phyloP scores from a whole-genome alignment of 495 filamentous ascomycete species.

The Daldinia bambusicola region DNA sequence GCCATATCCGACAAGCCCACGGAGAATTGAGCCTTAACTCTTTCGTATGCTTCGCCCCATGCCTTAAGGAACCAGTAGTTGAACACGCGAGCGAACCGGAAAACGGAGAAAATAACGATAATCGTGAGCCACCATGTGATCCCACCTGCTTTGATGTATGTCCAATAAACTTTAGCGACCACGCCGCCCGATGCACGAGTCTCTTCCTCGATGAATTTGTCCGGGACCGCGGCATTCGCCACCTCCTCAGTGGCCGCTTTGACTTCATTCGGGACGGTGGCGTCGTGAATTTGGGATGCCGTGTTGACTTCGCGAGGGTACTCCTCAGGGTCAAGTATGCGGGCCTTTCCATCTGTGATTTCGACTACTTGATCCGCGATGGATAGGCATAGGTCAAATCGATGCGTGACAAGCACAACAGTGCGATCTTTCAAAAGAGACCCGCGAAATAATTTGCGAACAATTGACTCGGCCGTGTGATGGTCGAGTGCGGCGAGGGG shows the following conservation, averaged over 20 bases:
- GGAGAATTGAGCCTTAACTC: slow-evolving; percentile 4
- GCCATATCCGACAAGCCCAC: slow-evolving; percentile 22
- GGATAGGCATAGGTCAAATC: slow-evolving; percentile 71
- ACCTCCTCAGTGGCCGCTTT: slow-evolving; percentile 52
- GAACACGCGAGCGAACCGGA: slow-evolving; percentile 67
- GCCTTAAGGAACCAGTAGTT: slow-evolving; percentile 84
- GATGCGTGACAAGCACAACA: slow-evolving; percentile 81
- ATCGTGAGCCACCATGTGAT: slow-evolving; percentile 75
- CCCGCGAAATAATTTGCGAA: slow-evolving; percentile 73
- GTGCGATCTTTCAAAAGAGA: slow-evolving; percentile 70
- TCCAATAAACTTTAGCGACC: slow-evolving; percentile 78
- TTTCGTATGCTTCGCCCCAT: slow-evolving; percentile 79
- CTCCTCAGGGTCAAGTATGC: slow-evolving; percentile 42
- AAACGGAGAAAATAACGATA: slow-evolving; percentile 66
- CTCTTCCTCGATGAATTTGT: slow-evolving; percentile 87
- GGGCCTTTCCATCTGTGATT: slow-evolving; percentile 59
- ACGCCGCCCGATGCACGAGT: slow-evolving; percentile 79
- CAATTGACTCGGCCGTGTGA: slow-evolving; percentile 77
- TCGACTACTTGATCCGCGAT: slow-evolving; percentile 76
- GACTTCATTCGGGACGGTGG: slow-evolving; percentile 48
- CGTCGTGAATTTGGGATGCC: slow-evolving; percentile 44
- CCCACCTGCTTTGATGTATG: slow-evolving; percentile 80
- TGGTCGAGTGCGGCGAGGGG: slow-evolving; percentile 94
- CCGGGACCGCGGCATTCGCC: slow-evolving; percentile 65
- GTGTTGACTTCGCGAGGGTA: slow-evolving; percentile 41